A percentile compares a stretch with the other conserved stretches of the same genome.
phyloP scores from a whole-genome alignment of 2,329 filamentous ascomycete species.

The Colletotrichum lini region DNA sequence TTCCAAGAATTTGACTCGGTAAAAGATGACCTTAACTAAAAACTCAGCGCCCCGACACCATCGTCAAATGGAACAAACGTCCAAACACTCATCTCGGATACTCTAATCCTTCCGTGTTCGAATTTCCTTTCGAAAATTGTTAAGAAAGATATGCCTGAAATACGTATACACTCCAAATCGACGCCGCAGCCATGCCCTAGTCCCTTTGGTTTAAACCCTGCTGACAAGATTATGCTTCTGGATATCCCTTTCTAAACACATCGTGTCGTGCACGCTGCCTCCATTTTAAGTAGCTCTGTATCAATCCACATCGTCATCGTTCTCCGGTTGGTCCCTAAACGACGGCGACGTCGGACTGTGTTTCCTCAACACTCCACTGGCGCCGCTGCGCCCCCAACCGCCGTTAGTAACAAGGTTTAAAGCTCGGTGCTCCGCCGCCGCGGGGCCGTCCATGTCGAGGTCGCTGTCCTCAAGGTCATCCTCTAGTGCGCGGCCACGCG shows the following conservation, averaged over 20 bases:
- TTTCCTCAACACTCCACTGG: conserved; percentile 60
- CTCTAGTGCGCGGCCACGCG: conserved; percentile 60
- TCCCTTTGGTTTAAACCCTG: conserved; percentile 13
- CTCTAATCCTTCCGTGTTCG: conserved; percentile 10
- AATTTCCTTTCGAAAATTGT: neutral
- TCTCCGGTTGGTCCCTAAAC: conserved; percentile 25
- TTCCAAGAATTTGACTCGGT: neutral
- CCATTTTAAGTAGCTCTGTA: neutral
- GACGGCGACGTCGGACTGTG: conserved; percentile 46
- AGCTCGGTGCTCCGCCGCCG: conserved; percentile 59
- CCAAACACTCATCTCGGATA: conserved; percentile 22
- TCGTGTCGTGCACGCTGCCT: neutral
- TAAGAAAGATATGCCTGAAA: conserved; percentile 10
- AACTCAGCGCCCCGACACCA: conserved; percentile 27
- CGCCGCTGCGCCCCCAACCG: conserved; percentile 58
- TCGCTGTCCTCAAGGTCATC: conserved; percentile 57
- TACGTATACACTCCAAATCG: conserved; percentile 21
- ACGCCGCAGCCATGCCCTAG: conserved; percentile 28
- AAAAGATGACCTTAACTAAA: neutral
- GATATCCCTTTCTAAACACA: conserved; percentile 34
- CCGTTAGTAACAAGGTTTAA: conserved; percentile 60
- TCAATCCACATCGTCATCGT: conserved; percentile 41
- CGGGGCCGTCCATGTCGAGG: conserved; percentile 54
- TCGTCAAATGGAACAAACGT: neutral
- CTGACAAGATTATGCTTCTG: conserved; percentile 26